phyloP scores from a whole-genome alignment of 768 basidiomycete genomes.

The Phanerodontia chrysosporium region DNA sequence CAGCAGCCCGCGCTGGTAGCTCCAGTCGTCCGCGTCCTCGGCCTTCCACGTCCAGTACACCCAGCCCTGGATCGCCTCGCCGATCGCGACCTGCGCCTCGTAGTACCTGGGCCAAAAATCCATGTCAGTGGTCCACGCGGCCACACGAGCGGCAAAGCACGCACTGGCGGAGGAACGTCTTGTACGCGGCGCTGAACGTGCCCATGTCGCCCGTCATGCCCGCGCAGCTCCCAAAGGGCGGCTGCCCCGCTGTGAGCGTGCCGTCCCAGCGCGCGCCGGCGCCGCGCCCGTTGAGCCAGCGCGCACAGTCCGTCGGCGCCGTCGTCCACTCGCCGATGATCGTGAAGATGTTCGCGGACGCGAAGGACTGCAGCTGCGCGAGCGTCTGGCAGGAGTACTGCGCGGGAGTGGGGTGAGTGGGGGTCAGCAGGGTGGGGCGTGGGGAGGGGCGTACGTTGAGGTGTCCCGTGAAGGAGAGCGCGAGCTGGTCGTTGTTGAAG shows the following conservation, averaged over 20 bases:
- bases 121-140: background rate
- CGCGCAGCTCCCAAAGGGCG: conserved; percentile 55
- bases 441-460: conserved; percentile 35
- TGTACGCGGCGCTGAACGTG: conserved; percentile 60
- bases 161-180: conserved; percentile 55
- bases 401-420: conserved; percentile 14
- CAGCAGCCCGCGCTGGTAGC: conserved; percentile 67
- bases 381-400: conserved; percentile 54
- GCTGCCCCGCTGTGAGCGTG: conserved; percentile 40
- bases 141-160: conserved; percentile 19
- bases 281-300: conserved; percentile 76
- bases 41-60: conserved; percentile 81
- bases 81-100: conserved; percentile 75
- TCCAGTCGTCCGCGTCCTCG: conserved; percentile 73
- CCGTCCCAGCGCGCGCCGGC: conserved; percentile 70
- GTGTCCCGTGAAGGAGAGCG: conserved; percentile 52
- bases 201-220: conserved; percentile 57
- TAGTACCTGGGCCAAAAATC: conserved; percentile 49
- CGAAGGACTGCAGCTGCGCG: conserved; percentile 40
- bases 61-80: conserved; percentile 71
- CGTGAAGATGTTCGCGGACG: conserved; percentile 61
- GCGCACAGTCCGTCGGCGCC: conserved; percentile 69
- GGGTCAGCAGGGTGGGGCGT: background rate
- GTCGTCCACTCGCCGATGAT: conserved; percentile 80
- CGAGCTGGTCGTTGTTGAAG: conserved; percentile 55